These are phyloP conservation scores for Berberis thunbergii DNA, from an alignment of 164 flowering plant species.

Conservation along the genomic window DNA sequence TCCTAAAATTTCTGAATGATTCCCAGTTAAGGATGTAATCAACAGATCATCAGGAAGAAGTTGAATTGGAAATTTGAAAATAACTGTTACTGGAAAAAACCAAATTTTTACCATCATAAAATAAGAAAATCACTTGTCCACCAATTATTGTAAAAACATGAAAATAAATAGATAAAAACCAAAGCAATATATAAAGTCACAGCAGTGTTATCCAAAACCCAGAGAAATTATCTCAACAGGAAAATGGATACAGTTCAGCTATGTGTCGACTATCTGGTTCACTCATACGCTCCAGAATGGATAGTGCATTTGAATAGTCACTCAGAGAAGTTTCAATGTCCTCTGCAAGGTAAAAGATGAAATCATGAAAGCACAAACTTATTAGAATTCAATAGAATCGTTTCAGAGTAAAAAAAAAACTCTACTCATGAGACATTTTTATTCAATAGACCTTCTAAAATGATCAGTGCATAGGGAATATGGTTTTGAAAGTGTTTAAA, in stretches of 20 bases:
- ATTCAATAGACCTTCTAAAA: too few relatives aligned
- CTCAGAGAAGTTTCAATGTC: slow-evolving; percentile 84
- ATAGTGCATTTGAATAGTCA: slow-evolving; percentile 78
- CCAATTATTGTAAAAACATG: too few relatives aligned
- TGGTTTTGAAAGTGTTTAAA: neutral
- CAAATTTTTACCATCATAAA: neutral
- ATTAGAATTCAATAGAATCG: too few relatives aligned
- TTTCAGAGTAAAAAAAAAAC: too few relatives aligned
- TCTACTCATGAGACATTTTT: too few relatives aligned
- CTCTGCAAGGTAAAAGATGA: slow-evolving; percentile 40
- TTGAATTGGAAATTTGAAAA: neutral
- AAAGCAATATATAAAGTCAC: too few relatives aligned
- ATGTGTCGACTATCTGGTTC: slow-evolving; percentile 80
- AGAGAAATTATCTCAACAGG: neutral
- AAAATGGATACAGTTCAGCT: slow-evolving; percentile 92
- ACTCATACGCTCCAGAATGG: slow-evolving; percentile 69
- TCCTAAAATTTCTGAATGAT: slow-evolving; percentile 65
- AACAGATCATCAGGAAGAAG: neutral
- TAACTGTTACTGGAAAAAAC: neutral
- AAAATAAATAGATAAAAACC: too few relatives aligned
- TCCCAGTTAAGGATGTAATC: slow-evolving; percentile 29
- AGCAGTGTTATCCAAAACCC: neutral
- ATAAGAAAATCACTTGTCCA: neutral
- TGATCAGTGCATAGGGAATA: too few relatives aligned
- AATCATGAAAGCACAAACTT: neutral